phyloP scores from a whole-genome alignment of 2,329 filamentous ascomycete species.

The Fusarium nanum region DNA sequence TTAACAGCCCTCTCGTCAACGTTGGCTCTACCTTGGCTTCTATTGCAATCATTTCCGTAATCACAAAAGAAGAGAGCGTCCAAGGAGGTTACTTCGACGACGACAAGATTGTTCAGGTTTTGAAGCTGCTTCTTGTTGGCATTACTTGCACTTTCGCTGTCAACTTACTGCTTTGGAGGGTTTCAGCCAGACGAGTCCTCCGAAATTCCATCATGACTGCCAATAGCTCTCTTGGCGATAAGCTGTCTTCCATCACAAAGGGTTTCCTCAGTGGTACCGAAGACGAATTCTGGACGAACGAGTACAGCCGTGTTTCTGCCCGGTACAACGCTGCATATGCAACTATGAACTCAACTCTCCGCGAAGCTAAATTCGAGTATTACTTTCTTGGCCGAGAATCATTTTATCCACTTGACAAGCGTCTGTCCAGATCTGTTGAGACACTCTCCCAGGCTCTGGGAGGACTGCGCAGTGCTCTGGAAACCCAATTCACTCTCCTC shows the following conservation, averaged over 20 bases:
- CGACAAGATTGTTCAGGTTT: slow-evolving; percentile 82
- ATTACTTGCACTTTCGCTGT: slow-evolving; percentile 77
- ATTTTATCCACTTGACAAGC: slow-evolving; percentile 81
- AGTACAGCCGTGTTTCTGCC: slow-evolving; percentile 71
- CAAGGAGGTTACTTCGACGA: slow-evolving; percentile 84
- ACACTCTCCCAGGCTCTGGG: slow-evolving; percentile 88
- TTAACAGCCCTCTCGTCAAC: slow-evolving; percentile 83
- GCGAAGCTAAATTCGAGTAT: slow-evolving; percentile 90
- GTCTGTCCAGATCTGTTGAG: slow-evolving; percentile 85
- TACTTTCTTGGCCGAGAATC: slow-evolving; percentile 83
- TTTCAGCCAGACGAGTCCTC: slow-evolving; percentile 79
- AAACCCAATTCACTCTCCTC: slow-evolving; percentile 87
- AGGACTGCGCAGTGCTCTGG: slow-evolving; percentile 87
- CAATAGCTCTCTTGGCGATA: slow-evolving; percentile 81
- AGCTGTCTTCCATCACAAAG: slow-evolving; percentile 82
- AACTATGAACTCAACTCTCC: slow-evolving; percentile 79
- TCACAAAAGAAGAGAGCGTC: slow-evolving; percentile 91
- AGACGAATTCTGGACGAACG: slow-evolving; percentile 75
- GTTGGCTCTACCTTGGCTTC: slow-evolving; percentile 87
- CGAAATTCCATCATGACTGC: slow-evolving; percentile 77
- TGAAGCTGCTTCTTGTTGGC: slow-evolving; percentile 86
- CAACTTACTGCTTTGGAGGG: slow-evolving; percentile 81
- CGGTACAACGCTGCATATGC: slow-evolving; percentile 75
- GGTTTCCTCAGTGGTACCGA: slow-evolving; percentile 88
- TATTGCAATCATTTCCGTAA: slow-evolving; percentile 86